phyloP scores from a whole-genome alignment of 306 rosid species.

The Vicia villosa region DNA sequence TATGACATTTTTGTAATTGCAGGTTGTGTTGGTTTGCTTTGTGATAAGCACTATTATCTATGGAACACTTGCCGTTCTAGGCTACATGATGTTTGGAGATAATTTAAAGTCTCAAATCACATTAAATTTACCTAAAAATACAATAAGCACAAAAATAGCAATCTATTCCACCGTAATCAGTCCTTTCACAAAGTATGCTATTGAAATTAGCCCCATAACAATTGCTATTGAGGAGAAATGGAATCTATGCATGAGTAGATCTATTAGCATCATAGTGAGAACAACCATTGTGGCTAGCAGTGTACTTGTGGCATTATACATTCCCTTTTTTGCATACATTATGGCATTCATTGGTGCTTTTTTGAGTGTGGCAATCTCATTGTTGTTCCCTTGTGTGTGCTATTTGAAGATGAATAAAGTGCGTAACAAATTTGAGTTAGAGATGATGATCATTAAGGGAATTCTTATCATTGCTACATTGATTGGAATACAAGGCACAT shows the following conservation, averaged over 20 bases:
- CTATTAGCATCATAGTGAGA: conserved; percentile 47
- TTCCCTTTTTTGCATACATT: conserved; percentile 62
- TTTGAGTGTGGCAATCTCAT: conserved; percentile 44
- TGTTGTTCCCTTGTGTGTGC: conserved; percentile 64
- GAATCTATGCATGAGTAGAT: background rate
- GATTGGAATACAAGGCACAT: conserved; percentile 56
- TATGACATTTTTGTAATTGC: conserved; percentile 16
- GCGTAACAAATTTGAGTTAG: conserved; percentile 47
- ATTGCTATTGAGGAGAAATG: conserved; percentile 55
- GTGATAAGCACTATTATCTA: conserved; percentile 50
- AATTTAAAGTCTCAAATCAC: conserved; percentile 69
- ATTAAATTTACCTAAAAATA: conserved; percentile 56
- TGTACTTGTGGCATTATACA: conserved; percentile 43
- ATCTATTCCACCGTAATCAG: conserved; percentile 60
- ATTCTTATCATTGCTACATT: conserved; percentile 47
- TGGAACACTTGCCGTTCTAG: conserved; percentile 59
- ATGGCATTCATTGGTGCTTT: conserved; percentile 74
- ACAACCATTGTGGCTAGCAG: conserved; percentile 54
- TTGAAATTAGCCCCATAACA: conserved; percentile 57
- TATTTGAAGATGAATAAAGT: conserved; percentile 62
- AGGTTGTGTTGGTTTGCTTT: conserved; percentile 67
- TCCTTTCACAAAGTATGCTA: conserved; percentile 69
- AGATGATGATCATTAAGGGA: conserved; percentile 40
- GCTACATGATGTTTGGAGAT: too few relatives aligned
- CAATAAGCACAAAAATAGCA: conserved; percentile 55